Conservation (phyloP, 2,329 filamentous ascomycete species). For the Clonostachys byssicola region DNA sequence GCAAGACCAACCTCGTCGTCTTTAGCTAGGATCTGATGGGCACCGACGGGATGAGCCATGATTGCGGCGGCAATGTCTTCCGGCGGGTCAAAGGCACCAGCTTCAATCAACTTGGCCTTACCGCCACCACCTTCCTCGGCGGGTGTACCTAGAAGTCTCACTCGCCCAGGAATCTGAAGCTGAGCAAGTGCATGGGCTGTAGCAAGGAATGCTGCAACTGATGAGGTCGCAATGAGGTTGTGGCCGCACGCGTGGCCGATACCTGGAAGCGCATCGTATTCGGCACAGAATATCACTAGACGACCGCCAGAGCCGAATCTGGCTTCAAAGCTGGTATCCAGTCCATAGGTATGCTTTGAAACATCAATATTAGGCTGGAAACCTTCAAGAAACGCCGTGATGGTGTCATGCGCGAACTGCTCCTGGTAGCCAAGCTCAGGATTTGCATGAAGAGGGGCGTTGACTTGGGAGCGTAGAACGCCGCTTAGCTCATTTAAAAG, state of each 20-base stretch:
- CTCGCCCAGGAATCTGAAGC: conserved; percentile 19
- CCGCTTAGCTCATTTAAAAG: no score
- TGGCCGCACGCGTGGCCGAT: conserved; percentile 41
- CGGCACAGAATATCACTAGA: conserved; percentile 24
- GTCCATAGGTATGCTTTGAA: conserved; percentile 13
- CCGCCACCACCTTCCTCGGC: conserved; percentile 37
- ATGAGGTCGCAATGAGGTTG: conserved; percentile 35
- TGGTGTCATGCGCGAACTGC: conserved; percentile 16
- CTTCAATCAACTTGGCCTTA: conserved; percentile 17
- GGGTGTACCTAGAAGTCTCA: conserved; percentile 33
- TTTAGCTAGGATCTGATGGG: conserved; percentile 2
- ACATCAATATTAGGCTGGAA: no score
- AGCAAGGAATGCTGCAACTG: conserved; percentile 30
- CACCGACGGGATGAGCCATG: conserved; percentile 16
- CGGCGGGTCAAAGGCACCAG: conserved; percentile 12
- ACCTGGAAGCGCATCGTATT: conserved; percentile 39
- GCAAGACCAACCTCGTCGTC: conserved; percentile 1
- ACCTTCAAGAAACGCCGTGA: conserved; percentile 9
- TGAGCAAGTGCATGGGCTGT: conserved; percentile 21
- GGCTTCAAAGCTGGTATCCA: conserved; percentile 25
- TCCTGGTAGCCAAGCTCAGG: conserved; percentile 21
- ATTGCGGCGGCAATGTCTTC: conserved; percentile 13
- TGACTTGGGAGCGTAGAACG: no score
- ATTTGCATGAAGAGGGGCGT: conserved; percentile 1
- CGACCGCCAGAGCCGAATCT: conserved; percentile 17